Evolutionary conservation across 352 stramenopile genomes (phyloP), one percentile per base, ranked within the genome.

Genomic region (Globisporangium nunn): DNA sequence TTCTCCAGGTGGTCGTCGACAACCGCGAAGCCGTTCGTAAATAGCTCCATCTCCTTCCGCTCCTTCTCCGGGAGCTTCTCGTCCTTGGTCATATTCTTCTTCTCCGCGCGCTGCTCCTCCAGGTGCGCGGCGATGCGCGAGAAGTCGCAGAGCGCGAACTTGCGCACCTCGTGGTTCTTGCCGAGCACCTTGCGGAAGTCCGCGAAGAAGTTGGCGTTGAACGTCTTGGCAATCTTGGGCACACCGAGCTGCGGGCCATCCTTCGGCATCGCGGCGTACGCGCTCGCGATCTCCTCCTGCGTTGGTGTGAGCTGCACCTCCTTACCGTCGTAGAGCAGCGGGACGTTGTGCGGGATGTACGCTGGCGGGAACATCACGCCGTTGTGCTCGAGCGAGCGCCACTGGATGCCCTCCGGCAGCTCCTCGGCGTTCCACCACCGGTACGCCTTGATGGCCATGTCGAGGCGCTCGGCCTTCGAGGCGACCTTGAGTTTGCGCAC

Each of bases 181-280:
- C 95, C 96, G 8, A 99, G 71, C 14, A 92, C 69, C 39, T 88
- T 78, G 47, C 85, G 86, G 51, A 97, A 97, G 61, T 95, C 97
- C 2, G 77, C 74, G 61, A 99, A 99, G 68, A 99, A 99, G 70
- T 99, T 99, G 57, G 98, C 98, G 66, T 98, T 98, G 70, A 99
- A 99, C 23, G 98, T 98, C 68, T 96, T 89, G 58, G 87, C 91
- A 3, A 93, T 98, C 66, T 98, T 98, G 6, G 87, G 78, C 62
- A 98, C 98, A 29, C 95, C 91, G 6, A 99, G 78, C 67, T 99
- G 97, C 61, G 98, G 98, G 0, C 96, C 97, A 61, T 99, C 97
- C 11, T 97, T 84, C 53, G 97, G 96, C 64, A 98, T 98, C 30
- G 86, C 82, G 1, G 95, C 95, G 66, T 98, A 98, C 58, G 98